Conservation (phyloP, 1,284 basidiomycete species). For the Kwoniella shivajii region DNA sequence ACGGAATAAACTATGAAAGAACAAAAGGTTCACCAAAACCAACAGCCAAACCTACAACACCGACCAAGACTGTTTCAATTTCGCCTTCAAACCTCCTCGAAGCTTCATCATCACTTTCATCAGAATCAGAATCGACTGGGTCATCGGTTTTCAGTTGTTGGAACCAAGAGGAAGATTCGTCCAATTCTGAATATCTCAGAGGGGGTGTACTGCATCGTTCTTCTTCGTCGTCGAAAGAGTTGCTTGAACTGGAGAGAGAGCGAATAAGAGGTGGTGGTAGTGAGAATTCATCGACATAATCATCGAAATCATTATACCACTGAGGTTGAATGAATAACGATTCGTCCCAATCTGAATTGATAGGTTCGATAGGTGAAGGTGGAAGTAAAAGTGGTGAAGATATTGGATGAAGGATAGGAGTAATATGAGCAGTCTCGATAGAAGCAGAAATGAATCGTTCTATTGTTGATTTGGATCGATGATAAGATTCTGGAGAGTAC, state of each 20-base stretch:
- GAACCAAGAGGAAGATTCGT: constrained; percentile 48
- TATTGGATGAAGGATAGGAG: neutral
- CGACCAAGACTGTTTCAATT: constrained; percentile 52
- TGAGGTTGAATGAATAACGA: constrained; percentile 2
- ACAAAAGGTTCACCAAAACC: too few species aligned
- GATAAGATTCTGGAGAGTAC: neutral
- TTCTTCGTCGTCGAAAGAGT: constrained; percentile 15
- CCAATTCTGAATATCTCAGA: constrained; percentile 25
- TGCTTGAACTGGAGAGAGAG: constrained; percentile 22
- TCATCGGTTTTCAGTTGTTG: constrained; percentile 36
- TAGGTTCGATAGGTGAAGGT: constrained; percentile 2
- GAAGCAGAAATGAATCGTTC: neutral
- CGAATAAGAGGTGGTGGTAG: constrained; percentile 33
- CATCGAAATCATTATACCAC: constrained; percentile 18
- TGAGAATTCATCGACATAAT: constrained; percentile 24
- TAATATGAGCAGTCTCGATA: neutral
- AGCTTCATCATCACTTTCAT: constrained; percentile 13
- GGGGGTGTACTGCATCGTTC: constrained; percentile 36
- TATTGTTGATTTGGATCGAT: neutral
- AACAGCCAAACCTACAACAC: constrained; percentile 25
- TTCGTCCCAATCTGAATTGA: constrained; percentile 3
- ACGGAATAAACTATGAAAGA: too few species aligned
- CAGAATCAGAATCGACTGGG: neutral
- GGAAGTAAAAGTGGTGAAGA: neutral
- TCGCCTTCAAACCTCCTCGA: constrained; percentile 13